A percentile compares a stretch with the other conserved stretches of the same genome.
Evolutionary conservation across 768 basidiomycete species (phyloP).

Genomic region (Cubamyces lactineus): DNA sequence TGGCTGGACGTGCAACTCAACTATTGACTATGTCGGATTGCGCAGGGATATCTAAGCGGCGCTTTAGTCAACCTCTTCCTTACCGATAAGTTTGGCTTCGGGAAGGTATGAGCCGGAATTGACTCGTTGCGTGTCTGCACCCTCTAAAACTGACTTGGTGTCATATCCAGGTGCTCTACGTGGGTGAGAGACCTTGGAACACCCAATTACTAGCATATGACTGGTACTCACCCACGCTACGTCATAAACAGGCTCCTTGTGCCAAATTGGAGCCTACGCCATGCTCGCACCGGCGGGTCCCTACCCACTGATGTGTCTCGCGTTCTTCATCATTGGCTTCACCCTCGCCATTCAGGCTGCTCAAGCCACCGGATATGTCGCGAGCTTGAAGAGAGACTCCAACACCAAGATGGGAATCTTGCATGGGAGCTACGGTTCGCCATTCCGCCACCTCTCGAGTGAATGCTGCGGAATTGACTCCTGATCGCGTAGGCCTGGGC

Average conservation of each 20-base stretch:
- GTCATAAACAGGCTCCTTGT: constrained; percentile 46
- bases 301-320: constrained; percentile 62
- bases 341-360: constrained; percentile 58
- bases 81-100: constrained; percentile 49
- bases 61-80: constrained; percentile 53
- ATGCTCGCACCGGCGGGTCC: constrained; percentile 59
- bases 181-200: not conserved
- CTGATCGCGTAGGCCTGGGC: constrained; percentile 50
- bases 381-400: constrained; percentile 54
- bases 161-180: not conserved
- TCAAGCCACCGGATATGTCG: constrained; percentile 72
- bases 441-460: no score
- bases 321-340: constrained; percentile 48
- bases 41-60: constrained; percentile 50
- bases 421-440: constrained; percentile 63
- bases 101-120: constrained; percentile 50
- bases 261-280: constrained; percentile 55
- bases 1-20: not conserved
- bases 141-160: no score
- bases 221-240: no score
- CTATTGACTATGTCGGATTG: not conserved
- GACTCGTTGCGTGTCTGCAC: no score
- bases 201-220: no score
- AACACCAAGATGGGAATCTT: constrained; percentile 67
- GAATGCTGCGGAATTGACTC: no score